Percentiles rank a stretch among this genome's conserved stretches.
These are phyloP conservation scores for Aegilops longissima DNA, from an alignment of 176 grass and related monocot genomes.

Conservation along the genomic window DNA sequence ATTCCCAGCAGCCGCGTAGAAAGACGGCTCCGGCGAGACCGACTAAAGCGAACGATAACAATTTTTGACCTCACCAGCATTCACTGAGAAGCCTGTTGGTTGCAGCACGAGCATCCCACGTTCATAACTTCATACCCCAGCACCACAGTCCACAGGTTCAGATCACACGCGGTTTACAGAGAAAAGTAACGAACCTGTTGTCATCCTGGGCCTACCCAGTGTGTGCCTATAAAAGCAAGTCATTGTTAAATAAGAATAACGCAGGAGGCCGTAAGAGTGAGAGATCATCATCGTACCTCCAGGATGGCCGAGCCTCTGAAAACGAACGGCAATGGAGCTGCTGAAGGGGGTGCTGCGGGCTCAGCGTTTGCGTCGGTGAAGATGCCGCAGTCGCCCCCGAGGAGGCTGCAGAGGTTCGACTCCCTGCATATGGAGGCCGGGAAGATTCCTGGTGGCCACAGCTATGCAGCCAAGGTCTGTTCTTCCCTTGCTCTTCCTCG, in stretches of 20 bases:
- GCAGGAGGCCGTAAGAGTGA: background rate
- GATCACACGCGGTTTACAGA: background rate
- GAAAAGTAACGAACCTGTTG: background rate
- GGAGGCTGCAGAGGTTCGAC: conserved; percentile 47
- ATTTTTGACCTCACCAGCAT: conserved; percentile 16
- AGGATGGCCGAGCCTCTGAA: conserved; percentile 34
- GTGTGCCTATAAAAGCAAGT: conserved; percentile 34
- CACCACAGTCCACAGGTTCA: background rate
- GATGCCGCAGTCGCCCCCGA: background rate
- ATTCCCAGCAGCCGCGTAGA: background rate
- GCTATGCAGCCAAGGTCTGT: conserved; percentile 45
- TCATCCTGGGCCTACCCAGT: background rate
- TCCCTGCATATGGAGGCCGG: conserved; percentile 64
- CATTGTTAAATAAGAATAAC: background rate
- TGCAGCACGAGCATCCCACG: background rate
- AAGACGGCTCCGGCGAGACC: background rate
- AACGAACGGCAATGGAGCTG: conserved; percentile 21
- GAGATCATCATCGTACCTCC: conserved; percentile 28
- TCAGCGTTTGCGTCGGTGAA: conserved; percentile 26
- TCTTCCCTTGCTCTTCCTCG: conserved; percentile 14
- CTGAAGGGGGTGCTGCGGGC: background rate
- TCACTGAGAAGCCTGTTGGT: background rate
- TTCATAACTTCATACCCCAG: conserved; percentile 22
- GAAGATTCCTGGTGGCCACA: conserved; percentile 32
- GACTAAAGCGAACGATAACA: background rate